A percentile compares a stretch with the other conserved stretches of the same genome.
These are phyloP conservation scores for Rhodotorula sp. DNA, from an alignment of 1,284 basidiomycete species.

Conservation along the genomic window DNA sequence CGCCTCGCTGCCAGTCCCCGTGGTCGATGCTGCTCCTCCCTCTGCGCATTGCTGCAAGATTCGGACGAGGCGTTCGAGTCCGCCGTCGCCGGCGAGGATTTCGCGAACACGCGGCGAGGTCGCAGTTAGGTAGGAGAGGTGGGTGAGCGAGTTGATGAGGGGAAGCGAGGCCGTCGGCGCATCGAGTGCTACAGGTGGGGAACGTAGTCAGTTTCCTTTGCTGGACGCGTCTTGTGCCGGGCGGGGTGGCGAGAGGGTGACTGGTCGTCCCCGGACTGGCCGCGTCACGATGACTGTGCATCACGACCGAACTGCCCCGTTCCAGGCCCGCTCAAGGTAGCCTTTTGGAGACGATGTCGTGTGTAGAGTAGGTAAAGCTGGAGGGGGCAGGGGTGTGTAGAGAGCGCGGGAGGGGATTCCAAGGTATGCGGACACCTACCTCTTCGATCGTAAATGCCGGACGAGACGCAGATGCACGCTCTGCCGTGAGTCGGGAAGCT, in stretches of 20 bases:
- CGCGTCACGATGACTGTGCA: not conserved
- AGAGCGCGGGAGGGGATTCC: not conserved
- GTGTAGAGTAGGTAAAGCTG: too few species aligned
- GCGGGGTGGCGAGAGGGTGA: not conserved
- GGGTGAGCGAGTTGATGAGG: slow-evolving; percentile 93
- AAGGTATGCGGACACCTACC: slow-evolving; percentile 58
- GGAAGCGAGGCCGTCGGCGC: slow-evolving; percentile 79
- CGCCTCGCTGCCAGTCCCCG: not conserved
- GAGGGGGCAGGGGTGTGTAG: too few species aligned
- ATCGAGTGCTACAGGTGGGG: slow-evolving; percentile 70
- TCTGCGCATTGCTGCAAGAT: slow-evolving; percentile 55
- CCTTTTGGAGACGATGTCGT: not conserved
- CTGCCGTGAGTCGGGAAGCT: slow-evolving; percentile 91
- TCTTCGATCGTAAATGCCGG: slow-evolving; percentile 90
- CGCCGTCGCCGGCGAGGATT: slow-evolving; percentile 96
- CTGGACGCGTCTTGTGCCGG: not conserved
- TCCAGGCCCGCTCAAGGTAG: not conserved
- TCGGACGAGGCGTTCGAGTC: slow-evolving; percentile 89
- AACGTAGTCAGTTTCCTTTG: not conserved
- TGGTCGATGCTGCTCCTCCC: slow-evolving; percentile 12
- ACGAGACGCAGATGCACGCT: slow-evolving; percentile 90
- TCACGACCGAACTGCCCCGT: not conserved
- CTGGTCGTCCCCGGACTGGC: not conserved
- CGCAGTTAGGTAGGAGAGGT: slow-evolving; percentile 94
- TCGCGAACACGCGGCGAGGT: slow-evolving; percentile 97